Evolutionary conservation across 129 eudicot species (phyloP), one percentile per base, ranked within the genome.

Genomic region (Logfia minima): DNA sequence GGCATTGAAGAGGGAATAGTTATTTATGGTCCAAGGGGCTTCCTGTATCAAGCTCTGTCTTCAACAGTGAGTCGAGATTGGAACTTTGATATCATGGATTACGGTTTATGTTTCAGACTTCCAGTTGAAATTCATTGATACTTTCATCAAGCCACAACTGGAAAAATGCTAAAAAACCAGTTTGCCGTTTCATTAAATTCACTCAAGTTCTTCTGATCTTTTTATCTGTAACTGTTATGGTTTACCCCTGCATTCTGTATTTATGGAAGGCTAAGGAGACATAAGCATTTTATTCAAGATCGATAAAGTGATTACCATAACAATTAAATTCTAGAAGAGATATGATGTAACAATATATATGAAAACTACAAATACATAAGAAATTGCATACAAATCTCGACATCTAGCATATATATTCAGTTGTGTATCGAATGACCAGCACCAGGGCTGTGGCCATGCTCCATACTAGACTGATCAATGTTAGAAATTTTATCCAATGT

Each of bases 391-490:
- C 65, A 61, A 72, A 56, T 66, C 76, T 84, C 34, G 48, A 45
- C 87, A 60, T 68, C 55, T 66, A 76, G 83, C 73, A 26, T 77
- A 72, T 74, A 45, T 13, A 64, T 58, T 66, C 41, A 82, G 79
- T 72, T 65, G 51, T 61, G 68, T 28, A 75, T 48, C 34, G 81
- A 63, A 76, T 84, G 88, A 75, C 88, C 86, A 6, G 61, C 72
- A 66, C 84, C 88, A 65, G 84, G 88, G 70, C 87, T 83, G 77
- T 83, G 87, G 2, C 88, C 83, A 56, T 35, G 69, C 55, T 68
- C 77, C 23, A 66, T 59, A 64, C 29, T n/a, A 79, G 78, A 63
- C 28, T 11, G 72, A 48, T 65, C 60, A 65, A 77, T 9, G 21
- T 22, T 66, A 21, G 77, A 65, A 23, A 71, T 58, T 35, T 26